A percentile compares a stretch with the other conserved stretches of the same genome.
phyloP scores from a whole-genome alignment of 495 filamentous ascomycete genomes.

The Neurospora sp. region DNA sequence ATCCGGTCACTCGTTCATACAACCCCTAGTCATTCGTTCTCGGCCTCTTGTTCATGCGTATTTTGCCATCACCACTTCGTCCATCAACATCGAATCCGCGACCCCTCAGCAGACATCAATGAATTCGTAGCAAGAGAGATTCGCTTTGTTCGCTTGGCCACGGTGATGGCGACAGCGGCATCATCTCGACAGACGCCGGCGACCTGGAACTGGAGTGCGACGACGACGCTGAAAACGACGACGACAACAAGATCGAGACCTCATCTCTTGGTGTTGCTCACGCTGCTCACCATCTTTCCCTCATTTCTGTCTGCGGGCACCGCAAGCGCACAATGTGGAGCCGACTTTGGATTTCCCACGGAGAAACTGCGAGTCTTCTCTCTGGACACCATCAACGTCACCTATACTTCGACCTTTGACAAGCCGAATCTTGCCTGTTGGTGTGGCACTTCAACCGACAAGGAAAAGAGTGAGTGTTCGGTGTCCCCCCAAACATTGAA shows the following conservation, averaged over 20 bases:
- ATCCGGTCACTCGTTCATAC: not conserved
- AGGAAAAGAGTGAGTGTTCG: slow-evolving; percentile 1
- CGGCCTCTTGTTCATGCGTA: not conserved
- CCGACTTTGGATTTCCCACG: slow-evolving; percentile 11
- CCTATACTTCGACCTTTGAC: slow-evolving; percentile 14
- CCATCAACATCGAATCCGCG: not conserved
- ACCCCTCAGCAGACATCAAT: slow-evolving; percentile 4
- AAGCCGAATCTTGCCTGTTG: slow-evolving; percentile 15
- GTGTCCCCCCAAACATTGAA: not conserved
- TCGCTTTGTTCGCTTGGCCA: slow-evolving; percentile 12
- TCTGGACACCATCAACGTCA: slow-evolving; percentile 19
- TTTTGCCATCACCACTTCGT: not conserved
- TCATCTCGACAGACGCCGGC: not conserved
- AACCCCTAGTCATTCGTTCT: not conserved
- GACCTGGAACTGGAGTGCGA: not conserved
- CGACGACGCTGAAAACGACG: slow-evolving; percentile 1
- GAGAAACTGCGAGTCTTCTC: slow-evolving; percentile 3
- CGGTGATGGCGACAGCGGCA: slow-evolving; percentile 18
- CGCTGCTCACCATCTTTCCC: slow-evolving; percentile 10
- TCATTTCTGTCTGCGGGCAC: slow-evolving; percentile 8
- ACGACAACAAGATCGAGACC: not conserved
- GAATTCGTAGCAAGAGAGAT: slow-evolving; percentile 7
- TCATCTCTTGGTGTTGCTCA: not conserved
- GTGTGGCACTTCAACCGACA: slow-evolving; percentile 10
- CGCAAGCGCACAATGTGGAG: slow-evolving; percentile 10